Evolutionary conservation across 345 rosid species (phyloP), one percentile per base, ranked within the genome.

Genomic region (Linum trigynum): DNA sequence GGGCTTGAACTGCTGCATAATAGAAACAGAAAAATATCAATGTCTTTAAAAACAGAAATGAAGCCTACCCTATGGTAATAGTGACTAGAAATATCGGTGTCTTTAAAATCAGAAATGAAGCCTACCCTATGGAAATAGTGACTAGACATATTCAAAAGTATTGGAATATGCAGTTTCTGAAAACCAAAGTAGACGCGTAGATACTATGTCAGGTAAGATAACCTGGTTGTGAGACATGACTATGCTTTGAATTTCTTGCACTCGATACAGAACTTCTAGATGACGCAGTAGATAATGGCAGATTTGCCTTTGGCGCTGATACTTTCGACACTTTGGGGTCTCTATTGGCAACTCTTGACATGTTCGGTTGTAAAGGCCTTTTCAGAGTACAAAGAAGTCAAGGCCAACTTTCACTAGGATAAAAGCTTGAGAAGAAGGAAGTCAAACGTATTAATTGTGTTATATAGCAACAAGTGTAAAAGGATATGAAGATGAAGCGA

Each of bases 401-500:
- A 90, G 95, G 79, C 15, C 69, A 82, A 80, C 66, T 67, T 67
- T 7, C 42, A 62, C 7, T 5, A 50, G 39, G 62, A 57, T 43
- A 65, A 65, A 69, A 50, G 38, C 69, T 35, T 41, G 50, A 72
- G 37, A 15, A n/a, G 62, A 59, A 51, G 15, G 67, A 10, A 67
- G 14, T 64, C 61, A 63, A 61, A 55, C 36, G 23, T 60, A 23
- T 39, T 8, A 3, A 3, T 12, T 15, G 40, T 3, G 67, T 39
- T 43, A 8, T 41, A 59, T 64, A 60, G 39, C 38, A 43, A 32
- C 65, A 64, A 4, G 45, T 41, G 38, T 8, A 67, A 65, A 90
- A 90, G 99, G 99, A 92, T 92, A 92, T 92, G 89, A 81, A 73
- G 91, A 77, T 73, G 86, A 73, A 40, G 79, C 71, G 67, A 67